Base-by-base conservation (phyloP, 2,329 filamentous ascomycete species). In the Neocucurbitaria cava region DNA sequence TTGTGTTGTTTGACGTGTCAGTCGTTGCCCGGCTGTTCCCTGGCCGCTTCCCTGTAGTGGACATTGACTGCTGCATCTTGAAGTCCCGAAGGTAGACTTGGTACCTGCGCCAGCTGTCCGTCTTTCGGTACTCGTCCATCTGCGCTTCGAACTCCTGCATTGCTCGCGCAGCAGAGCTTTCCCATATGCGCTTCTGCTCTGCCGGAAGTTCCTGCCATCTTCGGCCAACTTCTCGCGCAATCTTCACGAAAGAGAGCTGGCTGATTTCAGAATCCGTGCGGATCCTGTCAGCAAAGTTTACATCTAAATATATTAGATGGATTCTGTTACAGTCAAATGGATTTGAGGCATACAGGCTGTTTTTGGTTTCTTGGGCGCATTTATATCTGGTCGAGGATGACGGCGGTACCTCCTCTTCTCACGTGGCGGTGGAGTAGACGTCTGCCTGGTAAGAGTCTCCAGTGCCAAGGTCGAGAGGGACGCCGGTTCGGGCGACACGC, bases 251-350 rank as follows among this genome's bases (percentile, higher is more conserved):
- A 13, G 72, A 73, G 9, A 76, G 64, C 15, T 67, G 57, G 55
- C 64, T 70, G 49, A 77, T 65, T 20, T 65, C 64, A 17, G 73
- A 74, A 33, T 76, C 65, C 10, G 67, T 70, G 17, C 75, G 74
- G 20, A 76, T 69, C 40, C 75, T 59, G 46, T 77, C 75, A 42
- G 75, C 73, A 61, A 77, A 77, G 46, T 76, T 76, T n/a, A 77
- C 75, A 56, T 77, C 73, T 75, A 35, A 26, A 21, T 20, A 21
- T 15, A 52, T 66, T 59, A 67, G 58, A 40, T 17, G 17, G 44
- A 44, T 18, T 30, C 10, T 18, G n/a, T 41, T 3, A 31, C 11
- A 20, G 18, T 13, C 10, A 43, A 31, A n/a, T 23, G 30, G 23
- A 28, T 50, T 10, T 47, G 45, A 21, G 46, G 52, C 68, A 31